These are phyloP conservation scores for Colletotrichum sojae DNA, from an alignment of 2,329 filamentous ascomycete species.

Conservation along the genomic window DNA sequence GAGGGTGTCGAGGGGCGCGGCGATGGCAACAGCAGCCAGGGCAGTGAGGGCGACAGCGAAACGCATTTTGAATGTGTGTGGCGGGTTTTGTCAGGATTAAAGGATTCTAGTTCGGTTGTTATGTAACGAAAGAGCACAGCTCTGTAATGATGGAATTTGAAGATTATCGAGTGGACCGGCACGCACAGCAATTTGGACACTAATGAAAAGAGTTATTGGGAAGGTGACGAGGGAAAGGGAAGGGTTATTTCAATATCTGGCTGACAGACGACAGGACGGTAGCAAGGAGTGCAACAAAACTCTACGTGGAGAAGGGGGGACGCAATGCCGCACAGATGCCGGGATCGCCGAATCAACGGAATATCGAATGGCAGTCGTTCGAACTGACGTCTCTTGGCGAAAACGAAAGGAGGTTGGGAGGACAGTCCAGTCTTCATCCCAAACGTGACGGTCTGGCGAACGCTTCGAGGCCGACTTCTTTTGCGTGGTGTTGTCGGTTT, in stretches of 20 bases:
- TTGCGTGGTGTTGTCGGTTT: slow-evolving; percentile 13
- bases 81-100: neutral
- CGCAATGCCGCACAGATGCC: slow-evolving; percentile 17
- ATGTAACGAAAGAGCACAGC: slow-evolving; percentile 17
- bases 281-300: too few relatives aligned
- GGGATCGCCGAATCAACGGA: slow-evolving; percentile 4
- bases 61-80: slow-evolving; percentile 17
- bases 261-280: neutral
- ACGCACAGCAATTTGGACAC: slow-evolving; percentile 3
- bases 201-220: neutral
- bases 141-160: slow-evolving; percentile 4
- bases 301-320: neutral
- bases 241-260: slow-evolving; percentile 24
- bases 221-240: neutral
- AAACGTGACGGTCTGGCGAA: slow-evolving; percentile 13
- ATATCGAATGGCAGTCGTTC: slow-evolving; percentile 33
- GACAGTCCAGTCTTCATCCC: neutral
- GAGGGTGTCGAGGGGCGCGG: slow-evolving; percentile 24
- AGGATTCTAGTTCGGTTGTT: neutral
- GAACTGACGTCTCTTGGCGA: slow-evolving; percentile 28
- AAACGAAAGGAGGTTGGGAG: neutral
- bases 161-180: slow-evolving; percentile 9
- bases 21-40: slow-evolving; percentile 31
- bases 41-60: slow-evolving; percentile 34
- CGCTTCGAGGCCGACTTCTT: neutral